A percentile compares a stretch with the other conserved stretches of the same genome.
Evolutionary conservation across 2,329 filamentous ascomycete genomes (phyloP).

Genomic region (Tolypocladium endophyticum): DNA sequence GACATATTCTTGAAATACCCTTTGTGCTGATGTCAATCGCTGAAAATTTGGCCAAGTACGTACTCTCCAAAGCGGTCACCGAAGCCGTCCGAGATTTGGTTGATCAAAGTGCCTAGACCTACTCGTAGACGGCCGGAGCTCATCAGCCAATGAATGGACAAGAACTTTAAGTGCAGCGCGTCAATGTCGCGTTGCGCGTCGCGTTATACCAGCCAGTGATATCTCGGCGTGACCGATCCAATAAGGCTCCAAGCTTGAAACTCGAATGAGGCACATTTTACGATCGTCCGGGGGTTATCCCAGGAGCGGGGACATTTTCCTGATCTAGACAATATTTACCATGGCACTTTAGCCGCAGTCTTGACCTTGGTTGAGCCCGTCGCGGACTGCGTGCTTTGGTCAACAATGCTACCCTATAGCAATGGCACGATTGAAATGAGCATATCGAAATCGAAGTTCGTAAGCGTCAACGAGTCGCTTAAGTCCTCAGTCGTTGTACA

Average conservation of each 20-base stretch:
- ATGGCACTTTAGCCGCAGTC: background rate
- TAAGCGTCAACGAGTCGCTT: background rate
- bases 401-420: background rate
- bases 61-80: too few relatives aligned
- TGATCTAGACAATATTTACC: background rate
- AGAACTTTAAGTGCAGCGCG: background rate
- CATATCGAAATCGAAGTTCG: background rate
- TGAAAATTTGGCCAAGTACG: background rate
- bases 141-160: background rate
- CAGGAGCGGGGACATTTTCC: background rate
- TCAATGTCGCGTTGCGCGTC: background rate
- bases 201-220: background rate
- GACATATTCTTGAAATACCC: background rate
- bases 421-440: background rate
- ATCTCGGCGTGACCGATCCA: background rate
- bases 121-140: too few relatives aligned
- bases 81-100: too few relatives aligned
- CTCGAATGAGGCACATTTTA: background rate
- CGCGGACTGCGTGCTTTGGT: background rate
- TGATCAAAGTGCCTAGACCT: too few relatives aligned
- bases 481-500: background rate
- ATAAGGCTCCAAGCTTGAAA: background rate
- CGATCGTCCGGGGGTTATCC: background rate
- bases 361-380: background rate
- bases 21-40: background rate